A percentile compares a stretch with the other conserved stretches of the same genome.
phyloP scores from a whole-genome alignment of 345 rosid species.

The Populus pruinosa region DNA sequence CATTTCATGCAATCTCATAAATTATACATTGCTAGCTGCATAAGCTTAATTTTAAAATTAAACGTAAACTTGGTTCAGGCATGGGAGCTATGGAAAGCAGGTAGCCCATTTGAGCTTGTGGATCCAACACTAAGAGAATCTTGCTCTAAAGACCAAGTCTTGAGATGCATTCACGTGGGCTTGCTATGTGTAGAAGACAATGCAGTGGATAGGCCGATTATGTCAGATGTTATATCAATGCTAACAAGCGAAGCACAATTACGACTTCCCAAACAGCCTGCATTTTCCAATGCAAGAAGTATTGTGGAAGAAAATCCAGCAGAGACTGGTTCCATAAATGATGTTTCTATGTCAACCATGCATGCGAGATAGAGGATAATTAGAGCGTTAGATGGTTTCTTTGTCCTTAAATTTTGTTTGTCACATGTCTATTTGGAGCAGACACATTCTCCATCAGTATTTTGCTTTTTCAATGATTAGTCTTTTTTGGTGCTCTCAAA shows the following conservation, averaged over 20 bases:
- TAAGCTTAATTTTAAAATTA: neutral
- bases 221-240: constrained; percentile 7
- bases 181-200: neutral
- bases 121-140: neutral
- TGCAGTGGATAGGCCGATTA: neutral
- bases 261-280: neutral
- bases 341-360: no score
- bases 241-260: neutral
- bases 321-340: no score
- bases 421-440: no score
- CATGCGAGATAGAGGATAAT: no score
- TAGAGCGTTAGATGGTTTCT: no score
- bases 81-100: constrained; percentile 18
- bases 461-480: no score
- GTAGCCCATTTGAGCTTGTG: neutral
- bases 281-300: neutral
- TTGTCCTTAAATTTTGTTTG: no score
- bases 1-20: no score
- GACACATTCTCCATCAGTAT: no score
- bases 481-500: no score
- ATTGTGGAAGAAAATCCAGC: no score
- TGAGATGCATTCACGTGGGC: constrained; percentile 2
- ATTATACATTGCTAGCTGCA: no score
- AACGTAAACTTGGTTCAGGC: constrained; percentile 1
- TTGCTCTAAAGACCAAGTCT: neutral